Evolutionary conservation across 768 basidiomycete species (phyloP).

Genomic region (Dictyophora rubrovolvata): DNA sequence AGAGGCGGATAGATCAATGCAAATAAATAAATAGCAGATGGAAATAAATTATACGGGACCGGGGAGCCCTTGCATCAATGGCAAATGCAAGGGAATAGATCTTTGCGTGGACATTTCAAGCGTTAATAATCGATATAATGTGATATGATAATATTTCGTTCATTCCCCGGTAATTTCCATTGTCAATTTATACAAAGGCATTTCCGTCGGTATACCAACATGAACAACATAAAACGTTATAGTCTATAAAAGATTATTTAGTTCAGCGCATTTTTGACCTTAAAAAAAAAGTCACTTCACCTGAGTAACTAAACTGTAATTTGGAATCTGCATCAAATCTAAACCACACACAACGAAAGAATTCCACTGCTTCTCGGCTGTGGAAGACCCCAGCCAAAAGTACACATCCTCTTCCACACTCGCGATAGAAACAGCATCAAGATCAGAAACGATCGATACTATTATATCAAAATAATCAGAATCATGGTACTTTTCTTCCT

Average conservation of each 20-base stretch:
- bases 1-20: too few species aligned
- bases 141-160: too few species aligned
- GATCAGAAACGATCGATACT: not conserved
- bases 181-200: not conserved
- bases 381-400: constrained; percentile 6
- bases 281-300: not conserved
- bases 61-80: too few species aligned
- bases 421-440: not conserved
- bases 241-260: not conserved
- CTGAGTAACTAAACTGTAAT: not conserved
- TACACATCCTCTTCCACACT: not conserved
- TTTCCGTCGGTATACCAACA: not conserved
- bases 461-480: not conserved
- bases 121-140: too few species aligned
- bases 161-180: not conserved
- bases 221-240: not conserved
- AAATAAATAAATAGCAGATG: too few species aligned
- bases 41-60: too few species aligned
- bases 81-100: too few species aligned
- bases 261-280: not conserved
- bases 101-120: too few species aligned
- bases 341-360: constrained; percentile 6
- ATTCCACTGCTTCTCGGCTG: not conserved
- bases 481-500: not conserved
- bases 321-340: not conserved